phyloP scores from a whole-genome alignment of 169 alveolate species.

The Plasmodium blacklocki region DNA sequence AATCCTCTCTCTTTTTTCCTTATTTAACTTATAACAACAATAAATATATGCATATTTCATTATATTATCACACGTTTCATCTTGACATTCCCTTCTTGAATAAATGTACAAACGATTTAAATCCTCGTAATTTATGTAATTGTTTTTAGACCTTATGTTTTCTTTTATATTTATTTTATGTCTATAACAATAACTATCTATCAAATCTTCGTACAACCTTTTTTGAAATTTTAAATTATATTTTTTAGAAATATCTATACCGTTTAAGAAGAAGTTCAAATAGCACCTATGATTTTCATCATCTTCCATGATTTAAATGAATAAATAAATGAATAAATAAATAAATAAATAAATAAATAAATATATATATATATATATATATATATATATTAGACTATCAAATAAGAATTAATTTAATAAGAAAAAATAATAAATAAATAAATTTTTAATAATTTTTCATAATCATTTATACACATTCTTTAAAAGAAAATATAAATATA shows the following conservation, averaged over 20 bases:
- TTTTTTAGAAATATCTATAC: slow-evolving; percentile 58
- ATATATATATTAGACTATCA: background rate
- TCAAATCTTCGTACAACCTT: slow-evolving; percentile 50
- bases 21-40: slow-evolving; percentile 58
- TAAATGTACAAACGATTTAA: slow-evolving; percentile 36
- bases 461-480: too few species aligned
- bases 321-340: background rate
- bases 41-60: slow-evolving; percentile 68
- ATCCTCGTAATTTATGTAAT: slow-evolving; percentile 39
- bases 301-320: slow-evolving; percentile 9
- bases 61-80: slow-evolving; percentile 42
- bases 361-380: background rate
- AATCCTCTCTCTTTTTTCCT: slow-evolving; percentile 35
- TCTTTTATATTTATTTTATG: slow-evolving; percentile 1
- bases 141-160: background rate
- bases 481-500: too few species aligned
- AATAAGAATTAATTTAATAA: background rate
- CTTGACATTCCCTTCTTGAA: slow-evolving; percentile 38
- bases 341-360: background rate
- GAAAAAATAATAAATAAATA: too few species aligned
- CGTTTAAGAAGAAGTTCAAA: slow-evolving; percentile 23
- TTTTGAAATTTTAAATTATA: slow-evolving; percentile 67
- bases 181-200: slow-evolving; percentile 49
- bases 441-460: too few species aligned
- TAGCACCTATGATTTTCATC: slow-evolving; percentile 4